Evolutionary conservation across 2,329 filamentous ascomycete species (phyloP).

Genomic region (Canariomyces notabilis): DNA sequence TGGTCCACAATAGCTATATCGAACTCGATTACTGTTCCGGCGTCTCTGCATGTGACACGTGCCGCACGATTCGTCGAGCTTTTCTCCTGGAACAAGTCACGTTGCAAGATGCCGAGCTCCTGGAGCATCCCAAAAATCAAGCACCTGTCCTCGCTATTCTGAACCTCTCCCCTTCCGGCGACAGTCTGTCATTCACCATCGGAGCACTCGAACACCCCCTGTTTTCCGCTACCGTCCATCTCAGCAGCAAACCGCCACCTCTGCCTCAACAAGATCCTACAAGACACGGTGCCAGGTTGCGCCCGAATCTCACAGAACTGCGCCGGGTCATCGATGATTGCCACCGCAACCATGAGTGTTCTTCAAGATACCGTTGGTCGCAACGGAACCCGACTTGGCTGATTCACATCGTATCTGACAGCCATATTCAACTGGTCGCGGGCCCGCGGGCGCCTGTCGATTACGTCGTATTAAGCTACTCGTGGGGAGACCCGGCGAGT

Average conservation of each 20-base stretch:
- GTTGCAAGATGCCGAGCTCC: constrained; percentile 14
- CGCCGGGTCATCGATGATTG: constrained; percentile 21
- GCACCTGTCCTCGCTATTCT: constrained; percentile 19
- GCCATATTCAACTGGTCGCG: constrained; percentile 17
- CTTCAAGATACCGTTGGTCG: constrained; percentile 25
- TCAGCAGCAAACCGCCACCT: constrained; percentile 2
- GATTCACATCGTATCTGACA: constrained; percentile 18
- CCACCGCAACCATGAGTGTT: constrained; percentile 23
- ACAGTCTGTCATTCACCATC: constrained; percentile 17
- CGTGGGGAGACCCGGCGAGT: constrained; percentile 24
- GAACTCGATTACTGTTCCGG: constrained; percentile 22
- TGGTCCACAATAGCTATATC: constrained; percentile 21
- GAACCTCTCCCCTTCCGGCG: constrained; percentile 11
- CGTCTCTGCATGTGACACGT: constrained; percentile 20
- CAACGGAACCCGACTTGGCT: constrained; percentile 26
- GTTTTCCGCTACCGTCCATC: constrained; percentile 19
- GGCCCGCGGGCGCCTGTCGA: constrained; percentile 14
- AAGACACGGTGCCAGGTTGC: constrained; percentile 8
- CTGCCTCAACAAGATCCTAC: constrained; percentile 2
- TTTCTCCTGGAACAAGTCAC: constrained; percentile 25
- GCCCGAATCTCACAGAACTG: constrained; percentile 18
- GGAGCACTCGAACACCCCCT: constrained; percentile 6
- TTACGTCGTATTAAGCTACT: constrained; percentile 27
- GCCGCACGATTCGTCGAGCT: constrained; percentile 21
- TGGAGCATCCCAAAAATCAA: constrained; percentile 16